Base-by-base conservation (phyloP, 2,329 filamentous ascomycete genomes). In the Fusarium tjaetaba region DNA sequence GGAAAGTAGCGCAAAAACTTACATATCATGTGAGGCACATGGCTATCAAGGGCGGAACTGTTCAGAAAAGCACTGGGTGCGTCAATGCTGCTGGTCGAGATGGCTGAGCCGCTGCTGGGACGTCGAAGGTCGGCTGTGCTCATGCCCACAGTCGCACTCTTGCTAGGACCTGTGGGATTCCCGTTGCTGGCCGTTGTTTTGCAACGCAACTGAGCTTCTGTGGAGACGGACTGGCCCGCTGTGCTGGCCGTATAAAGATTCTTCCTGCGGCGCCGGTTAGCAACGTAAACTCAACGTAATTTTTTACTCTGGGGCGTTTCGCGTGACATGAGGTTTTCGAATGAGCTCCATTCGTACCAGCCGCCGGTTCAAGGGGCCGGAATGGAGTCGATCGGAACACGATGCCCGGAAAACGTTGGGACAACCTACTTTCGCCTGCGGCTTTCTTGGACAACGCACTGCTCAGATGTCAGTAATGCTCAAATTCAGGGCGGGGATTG, bases 371-470 rank as follows among this genome's bases (percentile, higher is more conserved):
- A 55, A n/a, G 49, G 63, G 61, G 52, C 62, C 56, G 45, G 36
- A 46, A 60, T 43, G 57, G 38, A 68, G 61, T 59, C 60, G 43
- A 56, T 51, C 68, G 66, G 34, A 41, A 65, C 30, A 61, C 52
- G 45, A 72, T 60, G 60, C n/a, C 58, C 55, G 68, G 52, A 53
- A 52, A 46, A 39, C 39, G n/a, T 53, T 49, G 45, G 15, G 34
- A 67, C 57, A 59, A 90, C 92, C 89, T 84, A 95, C 92, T 94
- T 94, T 88, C 94, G 92, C 78, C 95, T 90, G 77, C 94, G 94
- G 85, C 93, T 96, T 82, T 97, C 91, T 74, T 92, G 91, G 30
- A 94, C 90, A 62, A 92, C 86, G 83, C 93, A 95, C 80, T 83
- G 76, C 39, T 67, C 63, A 59, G 42, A 65, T 56, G 56, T 76